Conservation (phyloP, 2,329 filamentous ascomycete species). For the Nannizziopsis barbatae region DNA sequence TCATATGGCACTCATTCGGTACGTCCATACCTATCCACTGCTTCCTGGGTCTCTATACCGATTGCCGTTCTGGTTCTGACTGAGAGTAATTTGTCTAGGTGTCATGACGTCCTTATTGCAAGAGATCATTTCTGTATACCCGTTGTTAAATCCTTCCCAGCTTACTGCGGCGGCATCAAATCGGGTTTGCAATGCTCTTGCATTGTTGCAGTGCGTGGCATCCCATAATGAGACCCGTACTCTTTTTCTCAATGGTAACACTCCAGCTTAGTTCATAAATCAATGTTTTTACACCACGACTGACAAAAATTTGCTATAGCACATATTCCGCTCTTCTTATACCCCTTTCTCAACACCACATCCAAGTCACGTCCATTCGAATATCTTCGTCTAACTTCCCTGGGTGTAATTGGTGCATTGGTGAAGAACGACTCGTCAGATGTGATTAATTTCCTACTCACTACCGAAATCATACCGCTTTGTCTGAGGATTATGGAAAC, state of each 20-base stretch:
- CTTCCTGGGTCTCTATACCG: background rate
- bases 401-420: slow-evolving; percentile 90
- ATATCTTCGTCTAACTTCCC: slow-evolving; percentile 86
- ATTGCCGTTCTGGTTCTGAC: background rate
- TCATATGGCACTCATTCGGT: slow-evolving; percentile 98
- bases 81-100: slow-evolving; percentile 42
- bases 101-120: slow-evolving; percentile 97
- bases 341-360: slow-evolving; percentile 96
- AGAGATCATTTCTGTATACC: slow-evolving; percentile 98
- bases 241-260: slow-evolving; percentile 77
- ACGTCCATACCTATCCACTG: slow-evolving; percentile 30
- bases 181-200: slow-evolving; percentile 91
- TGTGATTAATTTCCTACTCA: slow-evolving; percentile 97
- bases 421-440: slow-evolving; percentile 99
- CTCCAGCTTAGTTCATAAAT: too few species aligned
- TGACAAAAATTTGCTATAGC: slow-evolving; percentile 42
- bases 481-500: slow-evolving; percentile 99
- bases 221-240: slow-evolving; percentile 94
- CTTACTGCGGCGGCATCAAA: slow-evolving; percentile 96
- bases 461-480: slow-evolving; percentile 94
- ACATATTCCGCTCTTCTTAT: slow-evolving; percentile 93
- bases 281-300: background rate
- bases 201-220: slow-evolving; percentile 89
- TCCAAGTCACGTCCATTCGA: slow-evolving; percentile 97
- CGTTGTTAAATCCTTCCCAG: slow-evolving; percentile 88